Base-by-base conservation (phyloP, 805 yeast genomes). In the Candida methanosorbosa region DNA sequence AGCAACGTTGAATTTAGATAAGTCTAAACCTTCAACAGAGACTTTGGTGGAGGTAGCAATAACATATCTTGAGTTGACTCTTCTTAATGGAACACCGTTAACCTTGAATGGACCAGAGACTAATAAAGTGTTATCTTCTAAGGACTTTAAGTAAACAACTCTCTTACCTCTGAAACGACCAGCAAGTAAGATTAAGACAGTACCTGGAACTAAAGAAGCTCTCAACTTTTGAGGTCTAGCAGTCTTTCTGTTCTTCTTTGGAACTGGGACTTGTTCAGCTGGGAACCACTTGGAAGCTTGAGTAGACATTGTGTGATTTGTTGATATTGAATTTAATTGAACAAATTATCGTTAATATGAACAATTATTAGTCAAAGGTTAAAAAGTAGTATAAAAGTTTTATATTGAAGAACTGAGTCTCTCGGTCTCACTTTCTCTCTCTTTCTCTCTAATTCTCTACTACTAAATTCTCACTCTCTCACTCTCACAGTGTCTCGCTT, bases 81-180 rank as follows among this genome's bases (percentile, higher is more conserved):
- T 85, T 83, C 97, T 87, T 67, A 90, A 77, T 68, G 98, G 98
- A 53, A 90, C 98, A 77, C 98, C 98, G 76, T 90, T 90, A 59
- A 90, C 83, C 80, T 92, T 90, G 95, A 92, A 92, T 59, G 98
- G 98, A 66, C 98, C 98, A 45, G 96, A 74, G 48, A 90, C 95
- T 64, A 90, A 81, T 58, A 90, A 76, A 50, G 97, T 90, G 87
- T 87, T 86, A 78, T 92, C 98, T 74, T 86, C 95, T 64, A 92
- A 78, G 68, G 80, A 70, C 81, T 90, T 90, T 66, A 90, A 81
- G 83, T 82, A 84, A 51, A 90, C 97, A 59, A 92, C 98, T 75
- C 98, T 88, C 86, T 90, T 92, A 69, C 98, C 98, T 74, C 98
- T 85, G 95, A 87, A 90, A 72, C 96, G 86, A 68, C 98, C 98